Evolutionary conservation across 2,329 filamentous ascomycete species (phyloP).

Genomic region (Stachybotrys echinatus): DNA sequence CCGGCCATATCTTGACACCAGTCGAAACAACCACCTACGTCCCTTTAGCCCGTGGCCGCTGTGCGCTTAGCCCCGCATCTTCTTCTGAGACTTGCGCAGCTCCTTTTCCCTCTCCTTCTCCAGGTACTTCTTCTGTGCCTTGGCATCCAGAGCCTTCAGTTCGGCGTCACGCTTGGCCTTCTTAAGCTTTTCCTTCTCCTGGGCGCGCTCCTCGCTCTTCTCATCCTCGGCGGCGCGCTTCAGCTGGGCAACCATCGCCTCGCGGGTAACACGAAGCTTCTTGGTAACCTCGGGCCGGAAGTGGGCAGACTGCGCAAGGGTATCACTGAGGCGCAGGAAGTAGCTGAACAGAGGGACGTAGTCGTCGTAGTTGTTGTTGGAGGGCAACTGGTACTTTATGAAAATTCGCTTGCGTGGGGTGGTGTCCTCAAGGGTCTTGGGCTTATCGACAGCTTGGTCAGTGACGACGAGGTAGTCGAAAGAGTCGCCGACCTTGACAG

Average conservation of each 20-base stretch:
- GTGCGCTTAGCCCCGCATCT: constrained; percentile 39
- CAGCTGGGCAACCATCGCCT: constrained; percentile 74
- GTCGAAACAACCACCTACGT: too few relatives aligned
- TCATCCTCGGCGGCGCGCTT: constrained; percentile 73
- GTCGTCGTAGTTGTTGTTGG: constrained; percentile 54
- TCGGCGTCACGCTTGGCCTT: constrained; percentile 88
- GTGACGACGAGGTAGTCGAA: constrained; percentile 85
- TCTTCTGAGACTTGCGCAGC: constrained; percentile 49
- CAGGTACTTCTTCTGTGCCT: constrained; percentile 80
- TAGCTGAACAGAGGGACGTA: constrained; percentile 73
- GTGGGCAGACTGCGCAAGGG: constrained; percentile 68
- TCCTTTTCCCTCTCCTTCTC: constrained; percentile 78
- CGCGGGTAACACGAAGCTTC: constrained; percentile 75
- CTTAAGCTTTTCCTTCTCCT: constrained; percentile 68
- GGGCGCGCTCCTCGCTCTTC: constrained; percentile 71
- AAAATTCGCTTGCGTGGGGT: constrained; percentile 80
- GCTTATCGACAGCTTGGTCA: constrained; percentile 86
- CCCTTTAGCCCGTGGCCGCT: background rate
- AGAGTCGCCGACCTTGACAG: constrained; percentile 68
- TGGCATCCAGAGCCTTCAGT: constrained; percentile 69
- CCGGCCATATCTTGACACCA: too few relatives aligned
- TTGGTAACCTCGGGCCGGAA: constrained; percentile 88
- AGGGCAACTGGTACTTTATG: constrained; percentile 67
- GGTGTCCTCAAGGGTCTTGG: constrained; percentile 78
- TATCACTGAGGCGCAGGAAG: constrained; percentile 81